Evolutionary conservation across 805 yeast species (phyloP), one percentile per base, ranked within the genome.

Genomic region (Sungouiozyma intestinalis): DNA sequence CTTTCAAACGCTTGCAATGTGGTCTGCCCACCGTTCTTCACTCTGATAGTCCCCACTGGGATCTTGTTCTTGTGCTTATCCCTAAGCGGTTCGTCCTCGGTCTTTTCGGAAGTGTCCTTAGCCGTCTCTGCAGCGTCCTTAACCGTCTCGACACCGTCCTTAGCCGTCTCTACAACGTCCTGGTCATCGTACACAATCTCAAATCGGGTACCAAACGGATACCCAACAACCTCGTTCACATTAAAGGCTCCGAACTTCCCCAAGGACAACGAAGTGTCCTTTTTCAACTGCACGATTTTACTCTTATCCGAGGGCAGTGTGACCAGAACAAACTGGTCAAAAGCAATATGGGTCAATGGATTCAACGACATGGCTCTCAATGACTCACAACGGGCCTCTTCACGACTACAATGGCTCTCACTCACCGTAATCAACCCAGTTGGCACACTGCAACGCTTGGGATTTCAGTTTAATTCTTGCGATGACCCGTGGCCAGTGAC

Each of bases 201-300:
- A 64, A 88, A 92, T 1, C 94, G 77, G 50, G 85, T 90, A 1
- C 97, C 98, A 54, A 75, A 83, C 4, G 87, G 82, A 52, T 70
- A 79, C 2, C 96, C 97, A 34, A 90, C 60, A 11, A 90, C 72
- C 40, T 76, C 81, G 48, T 79, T 76, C 2, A 82, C 85, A 24
- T 72, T 65, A 58, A 92, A 92, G 0, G 81, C 69, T 16, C 99
- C 99, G 62, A 90, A 92, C 58, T 92, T 90, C 2, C 98, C 98
- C 48, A 92, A 69, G 42, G 77, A 76, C 16, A 92, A 72, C 9
- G 73, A 58, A 0, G 80, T 77, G 27, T 74, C 77, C 3, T 74
- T 70, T 39, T 69, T 72, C 45, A 88, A 65, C 50, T 79, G 76
- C n/a, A 82, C 77, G 33, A 88, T 71, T 57, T 85, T 81, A 54